Evolutionary conservation across 345 rosid genomes (phyloP).

Genomic region (Alliaria petiolata): DNA sequence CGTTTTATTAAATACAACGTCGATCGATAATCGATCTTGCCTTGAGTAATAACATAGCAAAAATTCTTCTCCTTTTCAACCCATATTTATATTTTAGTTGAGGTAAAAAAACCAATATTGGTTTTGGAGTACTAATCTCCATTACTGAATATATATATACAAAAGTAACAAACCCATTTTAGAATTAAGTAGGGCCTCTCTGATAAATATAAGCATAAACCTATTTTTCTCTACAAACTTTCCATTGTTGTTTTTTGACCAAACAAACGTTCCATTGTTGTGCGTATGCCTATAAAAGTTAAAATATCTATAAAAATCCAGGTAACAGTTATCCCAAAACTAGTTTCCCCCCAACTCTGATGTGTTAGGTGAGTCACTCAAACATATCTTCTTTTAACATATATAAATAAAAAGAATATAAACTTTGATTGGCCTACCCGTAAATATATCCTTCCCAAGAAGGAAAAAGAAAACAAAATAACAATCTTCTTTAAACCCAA

Average conservation of each 20-base stretch:
- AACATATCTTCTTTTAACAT: background rate
- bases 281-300: background rate
- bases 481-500: slow-evolving; percentile 3
- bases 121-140: too few relatives aligned
- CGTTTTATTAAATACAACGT: too few relatives aligned
- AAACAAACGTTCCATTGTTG: background rate
- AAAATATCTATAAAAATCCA: background rate
- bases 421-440: background rate
- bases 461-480: background rate
- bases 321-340: background rate
- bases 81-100: too few relatives aligned
- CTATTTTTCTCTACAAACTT: background rate
- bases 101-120: too few relatives aligned
- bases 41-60: too few relatives aligned
- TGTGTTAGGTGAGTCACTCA: slow-evolving; percentile 35
- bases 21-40: too few relatives aligned
- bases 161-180: background rate
- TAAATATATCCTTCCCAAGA: background rate
- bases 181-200: background rate
- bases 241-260: background rate
- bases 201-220: background rate
- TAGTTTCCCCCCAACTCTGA: too few relatives aligned
- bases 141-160: too few relatives aligned
- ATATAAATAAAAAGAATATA: slow-evolving; percentile 1
- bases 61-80: too few relatives aligned